Evolutionary conservation across 139 green algal species (phyloP).

Genomic region (Haematococcus sp.): DNA sequence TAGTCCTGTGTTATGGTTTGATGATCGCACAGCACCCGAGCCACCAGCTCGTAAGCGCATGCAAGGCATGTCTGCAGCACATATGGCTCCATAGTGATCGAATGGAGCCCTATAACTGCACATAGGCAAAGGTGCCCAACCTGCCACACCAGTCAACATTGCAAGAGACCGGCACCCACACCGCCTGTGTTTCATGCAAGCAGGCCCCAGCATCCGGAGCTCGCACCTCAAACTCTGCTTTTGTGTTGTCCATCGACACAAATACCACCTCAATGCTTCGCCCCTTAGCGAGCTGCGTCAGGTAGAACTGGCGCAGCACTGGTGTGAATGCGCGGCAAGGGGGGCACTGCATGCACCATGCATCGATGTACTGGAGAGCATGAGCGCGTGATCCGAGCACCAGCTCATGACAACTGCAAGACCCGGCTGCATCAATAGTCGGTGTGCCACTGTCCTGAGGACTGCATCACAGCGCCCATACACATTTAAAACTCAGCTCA

Average conservation of each 20-base stretch:
- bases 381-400: background rate
- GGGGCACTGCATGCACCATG: constrained; percentile 29
- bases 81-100: too few relatives aligned
- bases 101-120: too few relatives aligned
- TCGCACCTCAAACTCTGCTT: constrained; percentile 41
- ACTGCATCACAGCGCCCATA: background rate
- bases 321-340: constrained; percentile 55
- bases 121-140: too few relatives aligned
- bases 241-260: constrained; percentile 38
- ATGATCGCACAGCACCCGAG: too few relatives aligned
- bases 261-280: constrained; percentile 50
- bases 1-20: constrained; percentile 2
- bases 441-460: background rate
- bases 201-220: too few relatives aligned
- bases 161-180: too few relatives aligned
- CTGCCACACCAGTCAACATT: too few relatives aligned
- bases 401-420: too few relatives aligned
- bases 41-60: too few relatives aligned
- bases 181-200: too few relatives aligned
- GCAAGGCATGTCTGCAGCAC: too few relatives aligned
- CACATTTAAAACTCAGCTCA: too few relatives aligned
- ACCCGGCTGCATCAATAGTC: background rate
- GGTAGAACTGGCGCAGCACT: constrained; percentile 38
- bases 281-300: constrained; percentile 34
- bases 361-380: background rate